Evolutionary conservation across 1,284 basidiomycete genomes (phyloP).

Genomic region (Ganoderma lingzhi): DNA sequence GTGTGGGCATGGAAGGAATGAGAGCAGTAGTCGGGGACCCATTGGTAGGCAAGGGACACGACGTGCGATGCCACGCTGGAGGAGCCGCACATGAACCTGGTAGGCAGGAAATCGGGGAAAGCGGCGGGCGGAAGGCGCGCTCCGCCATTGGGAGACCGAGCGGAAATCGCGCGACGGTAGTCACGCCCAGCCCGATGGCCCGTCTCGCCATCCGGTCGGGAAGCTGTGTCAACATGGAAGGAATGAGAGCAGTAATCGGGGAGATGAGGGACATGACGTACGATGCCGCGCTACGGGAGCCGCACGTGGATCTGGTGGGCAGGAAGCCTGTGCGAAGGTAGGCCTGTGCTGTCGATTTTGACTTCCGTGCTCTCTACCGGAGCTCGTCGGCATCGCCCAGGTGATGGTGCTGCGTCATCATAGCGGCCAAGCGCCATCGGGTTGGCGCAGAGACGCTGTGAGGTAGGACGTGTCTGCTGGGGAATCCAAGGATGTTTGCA

Average conservation of each 20-base stretch:
- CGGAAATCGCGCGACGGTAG: background rate
- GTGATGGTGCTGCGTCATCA: slow-evolving; percentile 1
- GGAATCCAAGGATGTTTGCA: background rate
- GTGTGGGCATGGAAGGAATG: background rate
- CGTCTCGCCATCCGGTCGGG: background rate
- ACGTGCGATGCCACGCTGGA: too few species aligned
- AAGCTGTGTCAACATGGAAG: background rate
- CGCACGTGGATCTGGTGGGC: background rate
- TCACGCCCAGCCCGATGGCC: background rate
- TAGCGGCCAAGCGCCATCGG: background rate
- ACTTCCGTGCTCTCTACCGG: background rate
- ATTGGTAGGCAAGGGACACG: too few species aligned
- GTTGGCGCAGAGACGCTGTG: background rate
- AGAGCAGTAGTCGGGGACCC: too few species aligned
- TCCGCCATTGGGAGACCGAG: background rate
- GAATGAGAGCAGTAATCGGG: background rate
- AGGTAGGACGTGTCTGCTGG: background rate
- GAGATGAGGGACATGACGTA: too few species aligned
- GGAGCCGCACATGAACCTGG: background rate
- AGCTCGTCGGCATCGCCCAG: background rate
- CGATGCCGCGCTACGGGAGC: background rate
- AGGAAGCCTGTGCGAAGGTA: background rate
- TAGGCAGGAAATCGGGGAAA: background rate
- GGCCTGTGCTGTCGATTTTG: background rate
- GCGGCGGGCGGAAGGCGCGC: too few species aligned